phyloP scores from a whole-genome alignment of 2,329 filamentous ascomycete genomes.

The Pseudocercospora eumusae region DNA sequence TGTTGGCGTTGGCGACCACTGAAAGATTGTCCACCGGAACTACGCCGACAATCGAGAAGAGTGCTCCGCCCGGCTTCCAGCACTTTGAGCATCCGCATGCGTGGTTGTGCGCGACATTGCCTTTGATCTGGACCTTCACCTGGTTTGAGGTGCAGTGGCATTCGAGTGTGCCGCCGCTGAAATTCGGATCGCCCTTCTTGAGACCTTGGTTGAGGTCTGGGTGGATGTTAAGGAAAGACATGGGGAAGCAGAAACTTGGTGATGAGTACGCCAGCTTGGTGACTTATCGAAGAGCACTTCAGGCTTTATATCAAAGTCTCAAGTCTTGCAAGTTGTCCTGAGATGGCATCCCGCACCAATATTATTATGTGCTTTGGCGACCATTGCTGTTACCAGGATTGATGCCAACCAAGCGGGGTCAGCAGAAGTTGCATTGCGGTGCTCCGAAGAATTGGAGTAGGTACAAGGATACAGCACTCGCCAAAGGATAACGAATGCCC shows the following conservation, averaged over 20 bases:
- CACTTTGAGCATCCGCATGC: constrained; percentile 72
- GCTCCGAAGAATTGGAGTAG: constrained; percentile 5
- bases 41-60: constrained; percentile 67
- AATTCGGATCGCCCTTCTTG: constrained; percentile 56
- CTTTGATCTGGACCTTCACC: constrained; percentile 59
- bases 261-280: constrained; percentile 1
- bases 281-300: background rate
- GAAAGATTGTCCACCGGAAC: constrained; percentile 57
- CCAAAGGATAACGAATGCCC: constrained; percentile 1
- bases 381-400: constrained; percentile 10
- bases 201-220: constrained; percentile 65
- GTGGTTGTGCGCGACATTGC: constrained; percentile 68
- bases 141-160: constrained; percentile 61
- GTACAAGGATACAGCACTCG: background rate
- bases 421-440: constrained; percentile 9
- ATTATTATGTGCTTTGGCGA: constrained; percentile 3
- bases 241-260: constrained; percentile 9
- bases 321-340: background rate
- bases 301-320: background rate
- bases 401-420: constrained; percentile 18
- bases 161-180: constrained; percentile 61
- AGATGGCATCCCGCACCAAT: constrained; percentile 5
- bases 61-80: constrained; percentile 66
- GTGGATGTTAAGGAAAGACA: constrained; percentile 49
- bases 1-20: constrained; percentile 60